Evolutionary conservation across 140 eudicot species (phyloP).

Genomic region (Oenanthe javanica): DNA sequence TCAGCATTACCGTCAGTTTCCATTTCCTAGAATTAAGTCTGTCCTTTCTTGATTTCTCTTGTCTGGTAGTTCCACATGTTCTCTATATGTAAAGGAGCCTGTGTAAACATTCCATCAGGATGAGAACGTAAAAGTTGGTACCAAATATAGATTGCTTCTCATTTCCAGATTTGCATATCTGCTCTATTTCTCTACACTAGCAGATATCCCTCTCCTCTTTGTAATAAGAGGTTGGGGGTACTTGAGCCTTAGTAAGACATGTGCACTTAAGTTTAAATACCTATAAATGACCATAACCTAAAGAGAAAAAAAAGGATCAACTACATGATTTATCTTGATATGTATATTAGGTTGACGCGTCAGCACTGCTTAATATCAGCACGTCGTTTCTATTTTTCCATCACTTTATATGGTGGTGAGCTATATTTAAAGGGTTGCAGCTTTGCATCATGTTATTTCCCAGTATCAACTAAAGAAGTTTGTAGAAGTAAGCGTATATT

Average conservation of each 20-base stretch:
- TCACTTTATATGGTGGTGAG: neutral
- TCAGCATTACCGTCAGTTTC: no score
- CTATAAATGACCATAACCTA: neutral
- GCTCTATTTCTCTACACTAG: no score
- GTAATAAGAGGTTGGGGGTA: neutral
- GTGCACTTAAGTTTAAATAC: neutral
- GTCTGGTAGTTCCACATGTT: no score
- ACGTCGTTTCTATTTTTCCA: neutral
- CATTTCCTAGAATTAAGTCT: no score
- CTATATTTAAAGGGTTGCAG: neutral
- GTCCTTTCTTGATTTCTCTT: no score
- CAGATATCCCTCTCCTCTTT: neutral
- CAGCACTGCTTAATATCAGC: neutral
- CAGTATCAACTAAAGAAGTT: no score
- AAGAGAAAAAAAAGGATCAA: neutral
- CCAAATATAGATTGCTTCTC: no score
- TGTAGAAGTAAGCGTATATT: no score
- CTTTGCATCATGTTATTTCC: neutral
- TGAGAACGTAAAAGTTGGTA: no score
- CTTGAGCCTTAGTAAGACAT: neutral
- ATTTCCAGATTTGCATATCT: no score
- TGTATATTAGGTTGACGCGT: neutral
- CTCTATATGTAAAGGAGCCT: no score
- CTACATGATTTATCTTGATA: neutral
- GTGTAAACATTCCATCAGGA: no score